Base-by-base conservation (phyloP, 805 yeast species). In the Helenozyma baotianmanensis region DNA sequence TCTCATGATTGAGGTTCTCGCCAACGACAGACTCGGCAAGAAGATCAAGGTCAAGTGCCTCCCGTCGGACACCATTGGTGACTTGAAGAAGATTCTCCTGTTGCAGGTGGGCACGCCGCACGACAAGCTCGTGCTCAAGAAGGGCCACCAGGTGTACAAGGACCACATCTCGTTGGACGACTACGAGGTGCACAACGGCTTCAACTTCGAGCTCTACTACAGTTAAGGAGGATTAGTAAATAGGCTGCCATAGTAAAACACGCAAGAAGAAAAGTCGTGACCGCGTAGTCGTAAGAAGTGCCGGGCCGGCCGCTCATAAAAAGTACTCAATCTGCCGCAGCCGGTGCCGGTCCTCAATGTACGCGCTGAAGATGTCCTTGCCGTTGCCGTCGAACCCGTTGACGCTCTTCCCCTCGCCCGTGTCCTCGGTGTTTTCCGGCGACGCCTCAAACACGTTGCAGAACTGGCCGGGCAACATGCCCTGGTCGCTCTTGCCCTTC, bases 371-470 rank as follows among this genome's bases (percentile, higher is more conserved):
- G 26, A 51, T 41, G 32, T 55, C 59, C 29, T 40, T 41, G 21
- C 22, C 27, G 22, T 27, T 25, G 9, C 38, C 33, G 23, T 30
- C 39, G 21, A 49, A 38, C 2, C 70, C 67, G 45, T 61, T 65
- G 35, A 72, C 64, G 21, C 64, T 48, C 30, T 60, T 58, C 7
- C 70, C 68, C 48, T 54, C 60, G 27, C 53, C 30, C 9, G 75
- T 70, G 43, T 71, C 82, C 43, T 74, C 74, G 32, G 79, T 82
- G 54, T 89, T 88, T 49, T 88, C 97, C 0, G 97, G 97, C 6
- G 97, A 92, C 10, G 96, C 97, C 43, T 87, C 97, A 59, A 92
- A 92, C 2, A 94, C 95, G 53, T 92, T 92, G 60, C 90, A 92
- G 33, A 76, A 79, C 28, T 84, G 81, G 16, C 79, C 76, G 30